Conservation (phyloP, 495 filamentous ascomycete genomes). For the Trypethelium eluteriae region DNA sequence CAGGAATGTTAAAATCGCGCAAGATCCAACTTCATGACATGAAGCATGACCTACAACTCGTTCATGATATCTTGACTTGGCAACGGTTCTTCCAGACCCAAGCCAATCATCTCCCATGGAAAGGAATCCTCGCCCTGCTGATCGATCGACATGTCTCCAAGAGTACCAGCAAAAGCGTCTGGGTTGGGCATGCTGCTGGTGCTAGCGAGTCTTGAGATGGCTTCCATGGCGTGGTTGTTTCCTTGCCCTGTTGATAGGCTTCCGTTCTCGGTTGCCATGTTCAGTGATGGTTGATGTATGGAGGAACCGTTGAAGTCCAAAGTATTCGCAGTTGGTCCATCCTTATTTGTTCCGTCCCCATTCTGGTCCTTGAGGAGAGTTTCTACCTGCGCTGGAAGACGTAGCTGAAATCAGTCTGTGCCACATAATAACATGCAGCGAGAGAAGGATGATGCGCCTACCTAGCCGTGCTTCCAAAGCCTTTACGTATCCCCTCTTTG, state of each 20-base stretch:
- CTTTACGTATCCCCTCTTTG: conserved; percentile 97
- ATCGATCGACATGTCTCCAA: conserved; percentile 1
- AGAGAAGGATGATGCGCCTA: conserved; percentile 39
- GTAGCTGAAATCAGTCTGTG: conserved; percentile 8
- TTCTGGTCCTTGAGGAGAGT: conserved; percentile 75
- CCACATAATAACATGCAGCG: not conserved
- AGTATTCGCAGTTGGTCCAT: conserved; percentile 5
- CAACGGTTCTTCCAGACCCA: conserved; percentile 87
- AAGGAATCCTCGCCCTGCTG: conserved; percentile 29
- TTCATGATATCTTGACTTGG: conserved; percentile 82
- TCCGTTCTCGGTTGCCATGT: conserved; percentile 12
- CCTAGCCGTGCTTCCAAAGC: conserved; percentile 88
- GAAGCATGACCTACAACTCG: conserved; percentile 59
- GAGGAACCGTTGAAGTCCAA: conserved; percentile 21
- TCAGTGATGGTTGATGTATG: not conserved
- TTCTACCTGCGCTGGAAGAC: conserved; percentile 63
- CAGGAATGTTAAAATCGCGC: conserved; percentile 12
- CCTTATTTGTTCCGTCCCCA: conserved; percentile 15
- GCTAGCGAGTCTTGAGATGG: not conserved
- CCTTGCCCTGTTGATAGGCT: conserved; percentile 3
- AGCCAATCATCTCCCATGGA: conserved; percentile 83
- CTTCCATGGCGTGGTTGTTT: not conserved
- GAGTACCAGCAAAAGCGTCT: conserved; percentile 1
- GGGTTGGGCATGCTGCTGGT: not conserved
- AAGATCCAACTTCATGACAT: not conserved